Percentiles rank a stretch among this genome's conserved stretches.
Evolutionary conservation across 2,329 filamentous ascomycete species (phyloP).

Genomic region (Chaetomium strumarium): DNA sequence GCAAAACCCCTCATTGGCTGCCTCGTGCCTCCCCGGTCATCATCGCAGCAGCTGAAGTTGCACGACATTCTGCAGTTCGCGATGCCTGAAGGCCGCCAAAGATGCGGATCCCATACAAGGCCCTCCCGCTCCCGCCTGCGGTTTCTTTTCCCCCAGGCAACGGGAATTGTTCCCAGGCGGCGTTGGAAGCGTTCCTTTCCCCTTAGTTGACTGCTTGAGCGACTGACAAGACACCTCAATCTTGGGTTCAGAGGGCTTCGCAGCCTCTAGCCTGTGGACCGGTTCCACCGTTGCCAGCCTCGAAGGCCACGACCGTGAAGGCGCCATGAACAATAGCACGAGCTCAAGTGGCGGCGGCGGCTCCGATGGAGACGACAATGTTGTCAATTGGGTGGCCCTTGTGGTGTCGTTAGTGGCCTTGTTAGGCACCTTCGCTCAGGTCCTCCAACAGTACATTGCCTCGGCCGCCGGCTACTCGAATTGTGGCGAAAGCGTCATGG

Average conservation of each 20-base stretch:
- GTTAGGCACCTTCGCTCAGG: conserved; percentile 40
- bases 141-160: not conserved
- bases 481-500: conserved; percentile 44
- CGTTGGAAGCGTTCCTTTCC: not conserved
- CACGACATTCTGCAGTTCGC: conserved; percentile 1
- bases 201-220: not conserved
- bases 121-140: too few relatives aligned
- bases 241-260: too few relatives aligned
- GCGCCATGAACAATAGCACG: conserved; percentile 10
- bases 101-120: not conserved
- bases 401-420: conserved; percentile 44
- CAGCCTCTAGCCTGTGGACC: too few relatives aligned
- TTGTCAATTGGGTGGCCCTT: conserved; percentile 40
- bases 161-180: not conserved
- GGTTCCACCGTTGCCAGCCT: not conserved
- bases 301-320: not conserved
- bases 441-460: conserved; percentile 45
- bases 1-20: conserved; percentile 12
- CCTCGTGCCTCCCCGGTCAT: conserved; percentile 3
- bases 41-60: too few relatives aligned
- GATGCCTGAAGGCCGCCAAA: not conserved
- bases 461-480: conserved; percentile 45
- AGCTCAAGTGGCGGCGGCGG: not conserved
- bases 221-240: too few relatives aligned
- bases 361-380: conserved; percentile 16